A percentile compares a stretch with the other conserved stretches of the same genome.
These are phyloP conservation scores for Fusarium sambucinum DNA, from an alignment of 2,329 filamentous ascomycete species.

Conservation along the genomic window DNA sequence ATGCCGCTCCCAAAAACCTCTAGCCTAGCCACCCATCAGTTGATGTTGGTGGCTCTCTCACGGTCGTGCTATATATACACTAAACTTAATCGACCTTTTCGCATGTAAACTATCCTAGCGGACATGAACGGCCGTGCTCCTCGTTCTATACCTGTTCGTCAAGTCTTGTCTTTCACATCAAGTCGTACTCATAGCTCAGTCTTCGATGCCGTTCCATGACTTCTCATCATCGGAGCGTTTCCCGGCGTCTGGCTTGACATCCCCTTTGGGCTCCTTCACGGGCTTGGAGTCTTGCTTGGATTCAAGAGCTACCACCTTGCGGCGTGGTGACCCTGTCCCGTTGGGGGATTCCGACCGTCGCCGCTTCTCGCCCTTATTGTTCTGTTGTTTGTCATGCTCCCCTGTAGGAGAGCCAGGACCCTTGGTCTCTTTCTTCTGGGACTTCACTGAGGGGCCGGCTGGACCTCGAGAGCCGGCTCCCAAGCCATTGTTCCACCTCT, in stretches of 20 bases:
- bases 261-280: constrained; percentile 25
- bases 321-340: constrained; percentile 41
- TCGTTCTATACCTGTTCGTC: background rate
- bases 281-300: constrained; percentile 37
- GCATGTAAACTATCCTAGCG: constrained; percentile 2
- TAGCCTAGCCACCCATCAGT: constrained; percentile 32
- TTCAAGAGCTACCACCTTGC: constrained; percentile 49
- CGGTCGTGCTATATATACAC: constrained; percentile 10
- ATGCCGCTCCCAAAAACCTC: constrained; percentile 30
- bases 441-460: constrained; percentile 43
- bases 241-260: constrained; percentile 25
- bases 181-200: constrained; percentile 45
- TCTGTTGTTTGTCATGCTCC: constrained; percentile 32
- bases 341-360: constrained; percentile 47
- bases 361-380: constrained; percentile 48
- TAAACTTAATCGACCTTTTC: background rate
- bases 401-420: constrained; percentile 18
- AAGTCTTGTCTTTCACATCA: constrained; percentile 6
- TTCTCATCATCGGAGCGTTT: constrained; percentile 55
- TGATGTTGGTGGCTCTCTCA: constrained; percentile 4
- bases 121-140: constrained; percentile 5
- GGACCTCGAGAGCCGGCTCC: constrained; percentile 38
- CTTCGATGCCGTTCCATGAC: constrained; percentile 59
- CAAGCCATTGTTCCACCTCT: constrained; percentile 56
- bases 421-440: constrained; percentile 37